phyloP scores from a whole-genome alignment of 2,329 filamentous ascomycete genomes.

The Neofusicoccum sp. region DNA sequence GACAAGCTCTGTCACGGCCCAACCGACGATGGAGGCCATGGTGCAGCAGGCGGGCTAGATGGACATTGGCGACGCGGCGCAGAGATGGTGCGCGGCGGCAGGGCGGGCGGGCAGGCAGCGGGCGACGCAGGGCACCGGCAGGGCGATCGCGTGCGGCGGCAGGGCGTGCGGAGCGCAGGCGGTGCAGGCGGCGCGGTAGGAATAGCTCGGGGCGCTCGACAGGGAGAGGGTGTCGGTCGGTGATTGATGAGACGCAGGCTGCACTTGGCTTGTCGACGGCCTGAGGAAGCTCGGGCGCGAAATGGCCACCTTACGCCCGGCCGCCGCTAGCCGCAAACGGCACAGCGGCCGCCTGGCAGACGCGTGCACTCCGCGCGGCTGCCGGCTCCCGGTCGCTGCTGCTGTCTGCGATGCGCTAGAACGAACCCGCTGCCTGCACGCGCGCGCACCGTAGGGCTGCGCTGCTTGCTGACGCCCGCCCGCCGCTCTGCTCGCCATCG shows the following conservation, averaged over 20 bases:
- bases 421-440: no score
- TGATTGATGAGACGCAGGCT: slow-evolving; percentile 10
- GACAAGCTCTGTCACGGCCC: slow-evolving; percentile 38
- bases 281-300: slow-evolving; percentile 10
- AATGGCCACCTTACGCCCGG: slow-evolving; percentile 6
- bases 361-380: no score
- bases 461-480: no score
- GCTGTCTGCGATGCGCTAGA: no score
- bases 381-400: no score
- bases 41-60: slow-evolving; percentile 19
- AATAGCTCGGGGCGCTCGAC: background rate
- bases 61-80: slow-evolving; percentile 15
- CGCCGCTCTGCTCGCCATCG: background rate
- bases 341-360: slow-evolving; percentile 1
- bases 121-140: background rate
- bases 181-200: background rate
- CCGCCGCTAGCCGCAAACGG: background rate
- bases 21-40: slow-evolving; percentile 40
- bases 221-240: slow-evolving; percentile 5
- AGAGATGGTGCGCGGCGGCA: slow-evolving; percentile 14
- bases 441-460: no score
- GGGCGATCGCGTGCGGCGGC: background rate
- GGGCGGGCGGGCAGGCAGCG: background rate
- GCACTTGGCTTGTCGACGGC: background rate
- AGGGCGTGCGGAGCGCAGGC: background rate